Conservation (phyloP, 257 asterid species). For the Galeopsis tetrahit region DNA sequence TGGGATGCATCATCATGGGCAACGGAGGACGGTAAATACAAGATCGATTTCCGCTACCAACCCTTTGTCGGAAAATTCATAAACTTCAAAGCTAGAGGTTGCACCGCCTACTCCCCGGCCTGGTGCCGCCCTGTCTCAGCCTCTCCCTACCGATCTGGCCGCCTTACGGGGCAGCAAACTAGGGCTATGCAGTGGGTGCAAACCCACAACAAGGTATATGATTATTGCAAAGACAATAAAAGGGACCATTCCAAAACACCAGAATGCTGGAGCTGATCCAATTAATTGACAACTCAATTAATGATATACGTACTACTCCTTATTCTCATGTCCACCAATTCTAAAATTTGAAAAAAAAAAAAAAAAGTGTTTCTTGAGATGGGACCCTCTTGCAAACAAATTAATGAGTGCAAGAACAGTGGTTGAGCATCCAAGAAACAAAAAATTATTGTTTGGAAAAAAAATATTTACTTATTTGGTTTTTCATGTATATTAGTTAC, state of each 20-base stretch:
- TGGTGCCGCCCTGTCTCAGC: slow-evolving; percentile 78
- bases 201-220: slow-evolving; percentile 61
- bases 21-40: slow-evolving; percentile 81
- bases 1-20: slow-evolving; percentile 99
- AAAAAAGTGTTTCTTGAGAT: slow-evolving; percentile 42
- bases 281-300: neutral
- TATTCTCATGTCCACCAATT: neutral
- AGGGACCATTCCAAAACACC: slow-evolving; percentile 87
- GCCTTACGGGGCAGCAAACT: slow-evolving; percentile 60
- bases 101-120: slow-evolving; percentile 71
- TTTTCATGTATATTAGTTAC: slow-evolving; percentile 31
- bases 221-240: slow-evolving; percentile 73
- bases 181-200: slow-evolving; percentile 79
- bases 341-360: neutral
- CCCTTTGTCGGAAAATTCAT: slow-evolving; percentile 78
- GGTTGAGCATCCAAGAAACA: slow-evolving; percentile 53
- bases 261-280: slow-evolving; percentile 58
- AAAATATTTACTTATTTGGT: neutral
- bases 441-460: slow-evolving; percentile 13
- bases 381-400: slow-evolving; percentile 45
- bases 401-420: slow-evolving; percentile 36
- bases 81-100: slow-evolving; percentile 74
- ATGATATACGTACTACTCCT: too few species aligned
- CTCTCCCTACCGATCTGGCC: slow-evolving; percentile 67
- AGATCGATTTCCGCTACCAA: slow-evolving; percentile 76